phyloP scores from a whole-genome alignment of 2,329 filamentous ascomycete genomes.

The Diaporthe ilicicola region DNA sequence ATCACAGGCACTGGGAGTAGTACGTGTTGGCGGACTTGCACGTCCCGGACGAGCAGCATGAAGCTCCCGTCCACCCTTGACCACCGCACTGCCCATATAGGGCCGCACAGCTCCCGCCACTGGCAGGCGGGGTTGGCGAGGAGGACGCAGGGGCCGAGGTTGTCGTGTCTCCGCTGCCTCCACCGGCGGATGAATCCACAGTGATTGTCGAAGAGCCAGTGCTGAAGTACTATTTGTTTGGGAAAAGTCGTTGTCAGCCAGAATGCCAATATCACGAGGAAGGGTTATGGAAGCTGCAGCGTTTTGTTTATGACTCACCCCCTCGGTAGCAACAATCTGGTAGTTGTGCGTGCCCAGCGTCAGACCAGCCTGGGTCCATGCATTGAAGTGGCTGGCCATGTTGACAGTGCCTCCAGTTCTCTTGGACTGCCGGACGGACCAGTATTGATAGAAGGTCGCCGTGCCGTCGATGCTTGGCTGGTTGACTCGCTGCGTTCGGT shows the following conservation, averaged over 20 bases:
- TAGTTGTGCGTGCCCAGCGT: slow-evolving; percentile 59
- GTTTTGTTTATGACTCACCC: slow-evolving; percentile 32
- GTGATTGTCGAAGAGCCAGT: slow-evolving; percentile 15
- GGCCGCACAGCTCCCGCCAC: slow-evolving; percentile 38
- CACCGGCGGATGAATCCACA: slow-evolving; percentile 33
- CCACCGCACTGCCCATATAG: slow-evolving; percentile 47
- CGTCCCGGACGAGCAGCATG: slow-evolving; percentile 44
- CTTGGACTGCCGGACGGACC: slow-evolving; percentile 58
- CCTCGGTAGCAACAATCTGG: slow-evolving; percentile 62
- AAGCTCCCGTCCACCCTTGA: slow-evolving; percentile 43
- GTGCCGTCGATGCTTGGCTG: slow-evolving; percentile 58
- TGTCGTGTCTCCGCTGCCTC: slow-evolving; percentile 23
- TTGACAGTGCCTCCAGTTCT: slow-evolving; percentile 59
- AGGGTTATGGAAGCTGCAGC: not conserved
- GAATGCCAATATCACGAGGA: not conserved
- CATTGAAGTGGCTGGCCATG: slow-evolving; percentile 59
- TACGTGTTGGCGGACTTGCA: slow-evolving; percentile 41
- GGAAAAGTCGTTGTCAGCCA: slow-evolving; percentile 15
- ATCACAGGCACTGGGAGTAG: slow-evolving; percentile 3
- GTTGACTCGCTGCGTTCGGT: slow-evolving; percentile 46
- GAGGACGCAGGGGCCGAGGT: not conserved
- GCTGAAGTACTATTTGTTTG: slow-evolving; percentile 36
- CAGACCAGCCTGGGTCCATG: slow-evolving; percentile 57
- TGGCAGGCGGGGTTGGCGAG: slow-evolving; percentile 9
- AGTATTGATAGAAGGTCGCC: slow-evolving; percentile 59